phyloP scores from a whole-genome alignment of 768 basidiomycete species.

The Russula abietina region DNA sequence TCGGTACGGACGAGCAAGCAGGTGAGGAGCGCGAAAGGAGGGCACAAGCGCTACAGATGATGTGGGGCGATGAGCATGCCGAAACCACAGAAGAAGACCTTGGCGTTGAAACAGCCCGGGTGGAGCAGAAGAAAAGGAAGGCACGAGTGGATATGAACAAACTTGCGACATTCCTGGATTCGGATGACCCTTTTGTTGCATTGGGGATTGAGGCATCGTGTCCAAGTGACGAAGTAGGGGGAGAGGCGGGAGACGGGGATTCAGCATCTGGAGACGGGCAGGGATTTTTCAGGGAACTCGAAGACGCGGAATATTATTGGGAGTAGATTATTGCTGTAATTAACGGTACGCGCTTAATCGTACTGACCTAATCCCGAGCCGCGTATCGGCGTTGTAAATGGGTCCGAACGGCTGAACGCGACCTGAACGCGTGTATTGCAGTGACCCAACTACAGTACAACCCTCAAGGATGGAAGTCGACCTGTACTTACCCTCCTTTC shows the following conservation, averaged over 20 bases:
- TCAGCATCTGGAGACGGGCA: not conserved
- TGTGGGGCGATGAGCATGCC: constrained; percentile 19
- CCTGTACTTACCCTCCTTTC: constrained; percentile 44
- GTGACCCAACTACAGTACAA: not conserved
- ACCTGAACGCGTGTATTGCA: not conserved
- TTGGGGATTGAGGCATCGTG: constrained; percentile 1
- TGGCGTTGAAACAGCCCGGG: constrained; percentile 8
- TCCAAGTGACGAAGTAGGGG: not conserved
- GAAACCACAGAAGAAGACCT: constrained; percentile 2
- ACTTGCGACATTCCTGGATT: constrained; percentile 43
- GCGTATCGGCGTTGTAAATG: not conserved
- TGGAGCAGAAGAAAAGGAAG: constrained; percentile 32
- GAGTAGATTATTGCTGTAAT: too few species aligned
- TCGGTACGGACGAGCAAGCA: constrained; percentile 36
- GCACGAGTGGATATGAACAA: constrained; percentile 53
- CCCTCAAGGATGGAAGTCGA: constrained; percentile 46
- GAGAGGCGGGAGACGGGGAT: not conserved
- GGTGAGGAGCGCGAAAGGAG: constrained; percentile 23
- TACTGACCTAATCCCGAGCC: too few species aligned
- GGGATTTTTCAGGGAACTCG: too few species aligned
- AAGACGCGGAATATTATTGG: too few species aligned
- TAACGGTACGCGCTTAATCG: not conserved
- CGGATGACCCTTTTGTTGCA: constrained; percentile 1
- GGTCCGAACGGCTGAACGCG: not conserved
- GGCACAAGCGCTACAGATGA: constrained; percentile 17